Percentiles rank a stretch among this genome's conserved stretches.
These are phyloP conservation scores for Phoma sp. DNA, from an alignment of 2,329 filamentous ascomycete genomes.

Conservation along the genomic window DNA sequence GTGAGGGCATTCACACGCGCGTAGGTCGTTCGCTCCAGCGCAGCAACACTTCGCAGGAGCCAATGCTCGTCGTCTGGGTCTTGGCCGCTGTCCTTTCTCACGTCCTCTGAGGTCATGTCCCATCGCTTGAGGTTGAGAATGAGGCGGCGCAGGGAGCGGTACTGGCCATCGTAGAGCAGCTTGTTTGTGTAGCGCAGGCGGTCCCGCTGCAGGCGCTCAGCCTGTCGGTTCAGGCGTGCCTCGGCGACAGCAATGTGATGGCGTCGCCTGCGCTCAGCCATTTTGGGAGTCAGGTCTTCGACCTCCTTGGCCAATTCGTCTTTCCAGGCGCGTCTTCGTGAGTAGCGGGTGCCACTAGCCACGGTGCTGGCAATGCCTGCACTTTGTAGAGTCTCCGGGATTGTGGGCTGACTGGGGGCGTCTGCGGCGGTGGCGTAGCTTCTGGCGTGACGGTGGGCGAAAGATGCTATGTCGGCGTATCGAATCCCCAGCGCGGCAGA, in stretches of 20 bases:
- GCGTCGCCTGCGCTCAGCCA: conserved; percentile 16
- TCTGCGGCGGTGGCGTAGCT: conserved; percentile 13
- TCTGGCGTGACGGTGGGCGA: conserved; percentile 22
- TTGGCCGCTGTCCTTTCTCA: background rate
- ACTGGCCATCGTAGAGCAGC: conserved; percentile 31
- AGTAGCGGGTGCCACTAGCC: conserved; percentile 1
- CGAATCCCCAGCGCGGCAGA: conserved; percentile 17
- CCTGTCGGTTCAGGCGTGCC: background rate
- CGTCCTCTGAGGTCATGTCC: conserved; percentile 16
- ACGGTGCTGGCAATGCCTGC: background rate
- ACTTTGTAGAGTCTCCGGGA: background rate
- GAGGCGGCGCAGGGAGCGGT: conserved; percentile 39
- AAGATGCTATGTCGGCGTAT: conserved; percentile 37
- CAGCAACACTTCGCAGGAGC: conserved; percentile 33
- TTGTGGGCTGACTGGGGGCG: background rate
- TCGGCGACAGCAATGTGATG: conserved; percentile 16
- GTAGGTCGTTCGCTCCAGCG: conserved; percentile 33
- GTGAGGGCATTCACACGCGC: conserved; percentile 25
- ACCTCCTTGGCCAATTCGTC: background rate
- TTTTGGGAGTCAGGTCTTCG: background rate
- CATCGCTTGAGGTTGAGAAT: conserved; percentile 28
- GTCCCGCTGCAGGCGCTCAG: conserved; percentile 1
- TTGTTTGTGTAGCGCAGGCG: background rate
- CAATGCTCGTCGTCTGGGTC: conserved; percentile 6
- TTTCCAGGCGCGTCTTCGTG: conserved; percentile 3